These are phyloP conservation scores for Zarea fungicola DNA, from an alignment of 2,329 filamentous ascomycete species.

Conservation along the genomic window DNA sequence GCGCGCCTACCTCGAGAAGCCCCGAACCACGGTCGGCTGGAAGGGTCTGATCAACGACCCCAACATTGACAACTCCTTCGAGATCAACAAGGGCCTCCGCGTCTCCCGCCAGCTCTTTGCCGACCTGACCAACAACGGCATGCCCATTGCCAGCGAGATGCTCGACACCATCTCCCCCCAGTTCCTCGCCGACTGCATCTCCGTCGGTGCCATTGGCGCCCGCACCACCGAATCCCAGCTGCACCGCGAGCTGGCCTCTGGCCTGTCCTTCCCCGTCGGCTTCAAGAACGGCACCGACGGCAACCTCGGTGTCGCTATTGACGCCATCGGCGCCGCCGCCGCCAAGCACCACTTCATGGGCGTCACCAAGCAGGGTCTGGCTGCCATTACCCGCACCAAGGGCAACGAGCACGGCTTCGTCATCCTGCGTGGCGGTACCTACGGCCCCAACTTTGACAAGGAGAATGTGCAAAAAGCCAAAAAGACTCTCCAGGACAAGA, in stretches of 20 bases:
- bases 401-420: constrained; percentile 98
- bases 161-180: constrained; percentile 97
- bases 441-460: constrained; percentile 89
- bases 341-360: constrained; percentile 96
- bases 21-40: constrained; percentile 96
- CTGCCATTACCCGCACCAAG: constrained; percentile 86
- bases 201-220: constrained; percentile 90
- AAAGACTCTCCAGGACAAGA: constrained; percentile 74
- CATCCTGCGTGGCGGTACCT: constrained; percentile 85
- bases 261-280: constrained; percentile 93
- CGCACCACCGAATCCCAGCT: constrained; percentile 95
- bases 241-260: constrained; percentile 91
- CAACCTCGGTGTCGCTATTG: constrained; percentile 82
- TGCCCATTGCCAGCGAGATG: constrained; percentile 98
- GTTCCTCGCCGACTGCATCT: constrained; percentile 94
- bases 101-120: constrained; percentile 91
- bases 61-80: constrained; percentile 92
- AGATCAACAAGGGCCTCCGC: constrained; percentile 97
- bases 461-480: constrained; percentile 75
- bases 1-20: constrained; percentile 99
- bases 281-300: constrained; percentile 99
- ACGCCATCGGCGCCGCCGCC: constrained; percentile 84
- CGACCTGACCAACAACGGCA: constrained; percentile 78
- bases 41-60: constrained; percentile 99
- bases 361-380: constrained; percentile 94